phyloP scores from a whole-genome alignment of 208 protist genomes.

The Leishmania tropica region DNA sequence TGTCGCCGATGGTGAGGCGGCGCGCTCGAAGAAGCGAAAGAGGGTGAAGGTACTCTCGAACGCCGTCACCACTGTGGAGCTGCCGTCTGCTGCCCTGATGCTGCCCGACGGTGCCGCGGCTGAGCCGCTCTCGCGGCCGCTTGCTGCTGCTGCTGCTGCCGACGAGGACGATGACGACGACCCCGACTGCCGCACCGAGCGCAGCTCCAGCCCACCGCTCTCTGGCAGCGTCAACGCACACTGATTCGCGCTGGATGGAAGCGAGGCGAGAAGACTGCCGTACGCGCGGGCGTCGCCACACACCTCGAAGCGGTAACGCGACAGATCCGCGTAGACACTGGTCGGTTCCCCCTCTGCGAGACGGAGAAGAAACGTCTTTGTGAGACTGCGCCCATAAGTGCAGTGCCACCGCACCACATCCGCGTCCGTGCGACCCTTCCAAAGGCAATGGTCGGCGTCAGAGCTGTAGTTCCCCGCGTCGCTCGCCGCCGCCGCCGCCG shows the following conservation, averaged over 20 bases:
- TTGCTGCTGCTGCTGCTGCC: constrained; percentile 7
- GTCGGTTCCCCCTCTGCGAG: constrained; percentile 42
- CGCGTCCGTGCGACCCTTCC: constrained; percentile 12
- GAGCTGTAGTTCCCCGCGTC: neutral
- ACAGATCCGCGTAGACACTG: constrained; percentile 17
- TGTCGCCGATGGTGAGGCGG: neutral
- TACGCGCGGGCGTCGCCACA: constrained; percentile 38
- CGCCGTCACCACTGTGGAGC: constrained; percentile 31
- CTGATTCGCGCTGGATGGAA: constrained; percentile 35
- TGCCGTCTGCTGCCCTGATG: constrained; percentile 5
- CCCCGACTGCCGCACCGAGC: constrained; percentile 25
- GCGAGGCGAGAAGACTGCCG: constrained; percentile 43
- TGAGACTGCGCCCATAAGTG: constrained; percentile 26
- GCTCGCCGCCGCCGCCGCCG: neutral
- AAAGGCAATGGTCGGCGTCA: neutral
- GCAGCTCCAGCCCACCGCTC: constrained; percentile 42
- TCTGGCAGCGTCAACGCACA: constrained; percentile 41
- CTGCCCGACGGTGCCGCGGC: constrained; percentile 7
- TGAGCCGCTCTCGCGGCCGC: constrained; percentile 1
- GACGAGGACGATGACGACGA: neutral
- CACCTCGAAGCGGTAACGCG: constrained; percentile 51
- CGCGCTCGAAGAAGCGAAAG: constrained; percentile 29
- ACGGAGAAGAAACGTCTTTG: constrained; percentile 50
- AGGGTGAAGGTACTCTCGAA: constrained; percentile 23
- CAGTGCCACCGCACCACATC: constrained; percentile 52